A percentile compares a stretch with the other conserved stretches of the same genome.
Evolutionary conservation across 306 rosid genomes (phyloP).

Genomic region (Canavalia gladiata): DNA sequence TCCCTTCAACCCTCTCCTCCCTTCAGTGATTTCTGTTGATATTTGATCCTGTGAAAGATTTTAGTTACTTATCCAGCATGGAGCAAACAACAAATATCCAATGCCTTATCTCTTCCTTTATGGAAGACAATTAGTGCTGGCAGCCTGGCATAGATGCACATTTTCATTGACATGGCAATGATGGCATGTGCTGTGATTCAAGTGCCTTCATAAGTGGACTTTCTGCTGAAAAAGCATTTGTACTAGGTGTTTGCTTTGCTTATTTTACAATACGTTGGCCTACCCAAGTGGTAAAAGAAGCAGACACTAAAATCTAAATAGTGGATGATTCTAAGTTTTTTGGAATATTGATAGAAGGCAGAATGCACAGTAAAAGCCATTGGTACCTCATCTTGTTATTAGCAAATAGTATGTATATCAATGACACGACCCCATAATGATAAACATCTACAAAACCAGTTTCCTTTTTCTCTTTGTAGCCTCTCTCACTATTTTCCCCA

Average conservation of each 20-base stretch:
- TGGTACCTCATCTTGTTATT: not conserved
- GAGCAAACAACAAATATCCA: slow-evolving; percentile 1
- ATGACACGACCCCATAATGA: too few species aligned
- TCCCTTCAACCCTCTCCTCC: too few species aligned
- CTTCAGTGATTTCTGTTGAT: too few species aligned
- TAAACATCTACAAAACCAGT: too few species aligned
- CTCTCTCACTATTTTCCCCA: slow-evolving; percentile 2
- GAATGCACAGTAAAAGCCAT: too few species aligned
- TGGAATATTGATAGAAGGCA: too few species aligned
- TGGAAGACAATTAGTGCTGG: slow-evolving; percentile 32
- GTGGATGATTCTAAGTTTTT: slow-evolving; percentile 12
- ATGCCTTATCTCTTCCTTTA: slow-evolving; percentile 33
- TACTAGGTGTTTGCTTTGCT: not conserved
- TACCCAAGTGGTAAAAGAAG: slow-evolving; percentile 7
- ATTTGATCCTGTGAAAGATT: too few species aligned
- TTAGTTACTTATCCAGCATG: too few species aligned
- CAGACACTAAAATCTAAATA: not conserved
- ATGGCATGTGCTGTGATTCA: slow-evolving; percentile 15
- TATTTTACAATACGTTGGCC: slow-evolving; percentile 8
- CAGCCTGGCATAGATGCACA: slow-evolving; percentile 35
- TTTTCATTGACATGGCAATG: slow-evolving; percentile 29
- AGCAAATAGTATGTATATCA: too few species aligned
- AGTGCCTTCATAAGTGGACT: slow-evolving; percentile 36
- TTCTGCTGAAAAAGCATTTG: slow-evolving; percentile 19
- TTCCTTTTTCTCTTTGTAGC: not conserved